Conservation (phyloP, 345 rosid genomes). For the Arabidopsis thaliana region DNA sequence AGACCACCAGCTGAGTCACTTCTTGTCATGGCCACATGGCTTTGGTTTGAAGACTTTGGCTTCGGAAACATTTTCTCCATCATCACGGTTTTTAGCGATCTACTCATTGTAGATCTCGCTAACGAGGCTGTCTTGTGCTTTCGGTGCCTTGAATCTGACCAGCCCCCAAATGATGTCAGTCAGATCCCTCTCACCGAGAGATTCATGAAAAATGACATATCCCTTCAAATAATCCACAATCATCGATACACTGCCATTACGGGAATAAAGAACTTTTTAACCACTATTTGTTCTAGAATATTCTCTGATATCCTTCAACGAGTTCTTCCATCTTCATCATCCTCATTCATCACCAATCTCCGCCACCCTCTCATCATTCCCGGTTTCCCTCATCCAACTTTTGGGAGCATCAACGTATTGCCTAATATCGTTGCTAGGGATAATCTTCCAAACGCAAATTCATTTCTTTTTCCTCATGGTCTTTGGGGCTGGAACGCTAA, state of each 20-base stretch:
- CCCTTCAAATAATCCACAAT: constrained; percentile 25
- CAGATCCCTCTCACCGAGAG: constrained; percentile 37
- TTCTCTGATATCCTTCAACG: constrained; percentile 45
- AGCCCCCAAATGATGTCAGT: background rate
- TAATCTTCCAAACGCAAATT: background rate
- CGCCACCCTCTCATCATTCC: constrained; percentile 31
- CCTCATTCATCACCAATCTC: background rate
- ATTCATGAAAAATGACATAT: constrained; percentile 24
- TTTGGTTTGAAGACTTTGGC: constrained; percentile 53
- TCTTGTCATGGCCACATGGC: constrained; percentile 52
- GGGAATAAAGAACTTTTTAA: constrained; percentile 45
- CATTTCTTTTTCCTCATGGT: background rate
- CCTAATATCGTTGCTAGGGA: background rate
- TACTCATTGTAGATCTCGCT: constrained; percentile 29
- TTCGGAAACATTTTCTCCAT: constrained; percentile 34
- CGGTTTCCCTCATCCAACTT: constrained; percentile 50
- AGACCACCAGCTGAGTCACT: constrained; percentile 49
- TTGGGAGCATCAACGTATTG: constrained; percentile 38
- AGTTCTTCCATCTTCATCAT: constrained; percentile 2
- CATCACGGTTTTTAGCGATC: constrained; percentile 22
- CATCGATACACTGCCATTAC: constrained; percentile 37
- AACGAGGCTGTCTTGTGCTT: constrained; percentile 43
- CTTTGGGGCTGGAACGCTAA: constrained; percentile 47
- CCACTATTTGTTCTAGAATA: constrained; percentile 35
- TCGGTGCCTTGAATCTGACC: constrained; percentile 21